Evolutionary conservation across 176 grass and related monocot species (phyloP).

Genomic region (Microstegium vimineum): DNA sequence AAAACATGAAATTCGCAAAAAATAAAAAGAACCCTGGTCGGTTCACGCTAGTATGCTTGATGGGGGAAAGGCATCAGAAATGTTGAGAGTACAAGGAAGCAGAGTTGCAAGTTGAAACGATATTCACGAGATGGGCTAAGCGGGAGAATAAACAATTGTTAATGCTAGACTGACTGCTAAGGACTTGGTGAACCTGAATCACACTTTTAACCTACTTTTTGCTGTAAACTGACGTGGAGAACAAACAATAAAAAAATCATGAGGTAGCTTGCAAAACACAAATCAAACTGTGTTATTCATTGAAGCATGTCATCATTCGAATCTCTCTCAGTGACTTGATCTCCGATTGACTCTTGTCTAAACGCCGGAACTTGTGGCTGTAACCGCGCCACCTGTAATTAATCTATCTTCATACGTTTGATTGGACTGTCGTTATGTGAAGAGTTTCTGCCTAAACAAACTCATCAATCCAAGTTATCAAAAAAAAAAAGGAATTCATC

Average conservation of each 20-base stretch:
- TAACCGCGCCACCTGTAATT: not conserved
- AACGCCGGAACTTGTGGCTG: slow-evolving; percentile 17
- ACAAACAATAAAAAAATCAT: not conserved
- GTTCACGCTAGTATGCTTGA: not conserved
- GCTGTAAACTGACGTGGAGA: not conserved
- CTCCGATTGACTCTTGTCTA: not conserved
- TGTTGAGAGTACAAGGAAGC: not conserved
- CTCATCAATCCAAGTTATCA: slow-evolving; percentile 19
- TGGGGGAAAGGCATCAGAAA: not conserved
- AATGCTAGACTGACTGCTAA: not conserved
- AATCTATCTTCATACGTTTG: not conserved
- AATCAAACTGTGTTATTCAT: not conserved
- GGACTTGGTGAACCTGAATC: not conserved
- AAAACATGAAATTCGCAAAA: not conserved
- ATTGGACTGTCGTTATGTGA: not conserved
- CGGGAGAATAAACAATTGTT: not conserved
- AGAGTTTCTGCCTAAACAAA: slow-evolving; percentile 9
- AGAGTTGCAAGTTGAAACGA: not conserved
- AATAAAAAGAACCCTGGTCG: not conserved
- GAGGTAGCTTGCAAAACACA: not conserved
- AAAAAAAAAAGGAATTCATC: no score
- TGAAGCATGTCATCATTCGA: not conserved
- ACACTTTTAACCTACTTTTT: not conserved
- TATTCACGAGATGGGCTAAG: not conserved
- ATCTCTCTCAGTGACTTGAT: not conserved